Evolutionary conservation across 2,329 filamentous ascomycete species (phyloP).

Genomic region (Neofusicoccum laricinum): DNA sequence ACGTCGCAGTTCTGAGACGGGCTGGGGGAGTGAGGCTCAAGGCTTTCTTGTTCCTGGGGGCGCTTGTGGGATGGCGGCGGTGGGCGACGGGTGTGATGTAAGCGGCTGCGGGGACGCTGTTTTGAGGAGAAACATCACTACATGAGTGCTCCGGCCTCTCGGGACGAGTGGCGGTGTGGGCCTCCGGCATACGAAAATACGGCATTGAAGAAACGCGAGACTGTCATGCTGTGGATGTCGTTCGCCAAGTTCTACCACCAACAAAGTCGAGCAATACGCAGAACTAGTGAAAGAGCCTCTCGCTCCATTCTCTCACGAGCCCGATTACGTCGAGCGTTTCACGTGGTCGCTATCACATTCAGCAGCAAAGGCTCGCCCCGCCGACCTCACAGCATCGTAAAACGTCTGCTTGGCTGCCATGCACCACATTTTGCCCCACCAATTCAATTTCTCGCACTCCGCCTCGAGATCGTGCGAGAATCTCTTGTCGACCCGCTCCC

Average conservation of each 20-base stretch:
- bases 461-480: not conserved
- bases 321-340: not conserved
- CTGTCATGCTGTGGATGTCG: no score
- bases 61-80: not conserved
- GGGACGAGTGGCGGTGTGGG: not conserved
- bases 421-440: not conserved
- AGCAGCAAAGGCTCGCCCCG: not conserved
- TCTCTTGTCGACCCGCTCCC: not conserved
- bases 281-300: no score
- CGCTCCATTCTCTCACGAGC: no score
- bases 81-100: not conserved
- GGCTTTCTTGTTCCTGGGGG: not conserved
- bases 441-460: not conserved
- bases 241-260: no score
- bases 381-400: not conserved
- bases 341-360: not conserved
- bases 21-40: not conserved
- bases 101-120: not conserved
- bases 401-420: not conserved
- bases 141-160: not conserved
- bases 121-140: not conserved
- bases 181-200: not conserved
- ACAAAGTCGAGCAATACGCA: no score
- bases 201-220: no score
- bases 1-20: not conserved